Base-by-base conservation (phyloP, 352 stramenopile species). In the Globisporangium nunn region DNA sequence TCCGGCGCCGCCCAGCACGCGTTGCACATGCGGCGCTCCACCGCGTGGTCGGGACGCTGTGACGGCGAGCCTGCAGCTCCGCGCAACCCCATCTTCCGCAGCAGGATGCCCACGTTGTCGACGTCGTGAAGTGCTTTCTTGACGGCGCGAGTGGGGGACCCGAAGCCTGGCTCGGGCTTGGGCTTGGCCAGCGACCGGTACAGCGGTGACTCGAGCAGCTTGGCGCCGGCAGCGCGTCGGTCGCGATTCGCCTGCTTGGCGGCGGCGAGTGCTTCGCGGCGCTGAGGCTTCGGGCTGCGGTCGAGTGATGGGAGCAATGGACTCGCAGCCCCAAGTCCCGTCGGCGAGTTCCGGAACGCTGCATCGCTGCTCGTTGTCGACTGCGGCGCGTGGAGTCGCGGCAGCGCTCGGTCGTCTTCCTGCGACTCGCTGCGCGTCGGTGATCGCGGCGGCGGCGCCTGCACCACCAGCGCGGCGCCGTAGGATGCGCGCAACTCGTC, bases 1-100 rank as follows among this genome's bases (percentile, higher is more conserved):
- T 72, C 72, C 0, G 83, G 73, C 40, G 69, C 61, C 10, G 77
- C 64, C 83, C 83, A 93, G 52, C 83, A 93, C 0, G 83, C 80
- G 48, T 89, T 74, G 70, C 83, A 93, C 83, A 91, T 90, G 30
- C 81, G 78, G 30, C 75, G 82, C 60, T 93, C 81, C 4, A 87
- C 77, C 4, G 68, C 74, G 57, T 93, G 83, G 51, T 90, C 78
- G 0, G 75, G 52, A 30, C 74, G 67, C 43, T 73, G 63, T n/a
- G 64, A 65, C 6, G 69, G 61, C 28, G 70, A 79, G 0, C 15
- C 52, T 6, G 61, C 59, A 12, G 65, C 47, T 18, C 77, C 66
- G n/a, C 76, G 74, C 7, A 90, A 61, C 0, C 83, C 83, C 50
- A 93, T 74, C 39, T 82, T 88, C 37, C 80, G 78, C 48, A 91